Evolutionary conservation across 768 basidiomycete species (phyloP).

Genomic region (Lepiota venenata): DNA sequence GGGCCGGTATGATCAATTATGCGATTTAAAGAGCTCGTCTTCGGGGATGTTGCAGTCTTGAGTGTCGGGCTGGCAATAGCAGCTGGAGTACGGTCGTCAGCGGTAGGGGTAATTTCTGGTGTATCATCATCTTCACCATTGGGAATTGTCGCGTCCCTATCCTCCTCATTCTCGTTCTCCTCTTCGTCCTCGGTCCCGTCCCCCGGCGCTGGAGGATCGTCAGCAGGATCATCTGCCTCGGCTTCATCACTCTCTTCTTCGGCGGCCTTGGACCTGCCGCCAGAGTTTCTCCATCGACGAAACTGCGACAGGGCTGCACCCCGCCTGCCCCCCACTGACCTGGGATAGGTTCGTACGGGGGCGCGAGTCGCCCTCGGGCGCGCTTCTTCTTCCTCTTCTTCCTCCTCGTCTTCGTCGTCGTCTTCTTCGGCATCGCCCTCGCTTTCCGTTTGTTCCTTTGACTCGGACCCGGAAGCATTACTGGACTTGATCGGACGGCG

Average conservation of each 20-base stretch:
- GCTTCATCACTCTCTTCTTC: constrained; percentile 22
- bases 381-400: constrained; percentile 13
- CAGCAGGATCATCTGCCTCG: constrained; percentile 17
- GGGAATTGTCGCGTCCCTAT: neutral
- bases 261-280: constrained; percentile 21
- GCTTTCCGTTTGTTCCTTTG: constrained; percentile 18
- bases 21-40: constrained; percentile 19
- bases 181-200: constrained; percentile 15
- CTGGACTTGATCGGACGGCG: constrained; percentile 3
- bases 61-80: constrained; percentile 9
- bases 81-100: neutral
- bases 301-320: neutral
- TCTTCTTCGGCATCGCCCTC: constrained; percentile 17
- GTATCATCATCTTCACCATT: neutral
- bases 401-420: constrained; percentile 13
- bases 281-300: constrained; percentile 10
- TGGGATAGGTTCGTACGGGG: constrained; percentile 7
- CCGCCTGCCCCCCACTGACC: too few relatives aligned
- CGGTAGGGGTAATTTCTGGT: neutral
- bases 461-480: constrained; percentile 15
- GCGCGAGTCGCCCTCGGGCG: constrained; percentile 16
- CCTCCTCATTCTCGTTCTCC: constrained; percentile 17
- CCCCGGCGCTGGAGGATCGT: constrained; percentile 1
- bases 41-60: constrained; percentile 16
- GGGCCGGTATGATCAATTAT: constrained; percentile 31